Conservation (phyloP, 1,284 basidiomycete species). For the Cryptococcus neoformans region DNA sequence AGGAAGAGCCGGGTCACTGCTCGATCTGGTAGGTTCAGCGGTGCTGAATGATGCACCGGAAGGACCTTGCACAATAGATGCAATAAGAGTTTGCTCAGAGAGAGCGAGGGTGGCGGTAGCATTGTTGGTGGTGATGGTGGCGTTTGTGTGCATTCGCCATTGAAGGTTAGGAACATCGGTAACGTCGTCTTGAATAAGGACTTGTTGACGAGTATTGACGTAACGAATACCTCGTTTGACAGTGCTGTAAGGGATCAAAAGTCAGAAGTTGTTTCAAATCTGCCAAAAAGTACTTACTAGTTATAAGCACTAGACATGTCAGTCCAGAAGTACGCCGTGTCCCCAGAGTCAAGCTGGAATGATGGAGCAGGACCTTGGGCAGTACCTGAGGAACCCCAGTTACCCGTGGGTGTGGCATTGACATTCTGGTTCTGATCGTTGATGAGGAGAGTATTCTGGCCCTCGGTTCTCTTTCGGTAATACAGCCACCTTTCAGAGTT, state of each 20-base stretch:
- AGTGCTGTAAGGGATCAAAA: background rate
- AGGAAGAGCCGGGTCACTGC: constrained; percentile 63
- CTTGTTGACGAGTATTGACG: constrained; percentile 81
- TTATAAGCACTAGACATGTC: constrained; percentile 81
- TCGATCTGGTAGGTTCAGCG: constrained; percentile 52
- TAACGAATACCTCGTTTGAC: constrained; percentile 81
- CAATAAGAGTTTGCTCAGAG: constrained; percentile 56
- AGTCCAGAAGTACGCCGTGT: constrained; percentile 78
- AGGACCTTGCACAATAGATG: constrained; percentile 56
- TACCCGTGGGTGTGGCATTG: constrained; percentile 59
- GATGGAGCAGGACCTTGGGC: constrained; percentile 69
- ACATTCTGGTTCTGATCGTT: constrained; percentile 78
- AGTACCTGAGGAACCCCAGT: constrained; percentile 60
- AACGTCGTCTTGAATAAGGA: constrained; percentile 90
- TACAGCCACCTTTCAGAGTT: constrained; percentile 74
- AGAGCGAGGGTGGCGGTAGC: constrained; percentile 64
- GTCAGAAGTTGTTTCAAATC: background rate
- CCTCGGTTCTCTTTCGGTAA: constrained; percentile 94
- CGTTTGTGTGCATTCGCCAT: constrained; percentile 94
- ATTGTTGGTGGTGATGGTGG: constrained; percentile 49
- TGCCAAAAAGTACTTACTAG: constrained; percentile 16
- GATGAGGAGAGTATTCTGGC: constrained; percentile 92
- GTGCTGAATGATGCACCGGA: constrained; percentile 43
- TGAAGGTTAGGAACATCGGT: constrained; percentile 56
- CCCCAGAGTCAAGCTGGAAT: constrained; percentile 59